Base-by-base conservation (phyloP, 306 rosid genomes). In the Prunus armeniaca region DNA sequence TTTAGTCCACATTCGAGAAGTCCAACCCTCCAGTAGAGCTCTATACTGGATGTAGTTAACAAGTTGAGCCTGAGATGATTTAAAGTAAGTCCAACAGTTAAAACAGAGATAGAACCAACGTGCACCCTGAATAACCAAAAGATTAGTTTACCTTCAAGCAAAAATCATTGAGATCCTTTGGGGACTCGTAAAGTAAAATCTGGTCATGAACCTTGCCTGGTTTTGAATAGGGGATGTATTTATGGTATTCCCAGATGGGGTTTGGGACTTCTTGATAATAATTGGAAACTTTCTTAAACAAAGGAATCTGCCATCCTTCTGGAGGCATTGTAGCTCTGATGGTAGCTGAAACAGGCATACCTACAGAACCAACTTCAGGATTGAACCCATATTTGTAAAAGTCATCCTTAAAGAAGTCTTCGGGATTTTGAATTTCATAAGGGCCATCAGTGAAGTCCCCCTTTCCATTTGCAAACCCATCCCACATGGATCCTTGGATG, bases 351-450 rank as follows among this genome's bases (percentile, higher is more conserved):
- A 90, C 95, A 60, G 98, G 96, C 89, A 90, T 77, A 69, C 98
- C 98, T 19, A 94, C 89, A 50, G 87, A 90, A 81, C 98, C 98
- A 83, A 91, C 91, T 91, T 94, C 98, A 10, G 98, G 98, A 90
- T 94, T 91, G 80, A 94, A 94, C 73, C 97, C 98, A 57, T 86
- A 90, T 6, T 75, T 19, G 76, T 94, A 91, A 75, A 55, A 94
- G 43, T 74, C 52, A 67, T 82, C 86, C 80, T 82, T 81, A 83
- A 91, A 91, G 85, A 89, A 94, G 81, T 83, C 86, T 88, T 91
- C 98, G 2, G 98, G 94, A 80, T 90, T 83, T 84, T 91, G 98
- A 80, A 94, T 94, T 82, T 89, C 97, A 51, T 94, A 91, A 78
- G 98, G 98, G 69, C 98, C 98, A 77, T 91, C 98, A 64, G 90